Percentiles rank a stretch among this genome's conserved stretches.
phyloP scores from a whole-genome alignment of 2,329 filamentous ascomycete species.

The Aspergillus jensenii region DNA sequence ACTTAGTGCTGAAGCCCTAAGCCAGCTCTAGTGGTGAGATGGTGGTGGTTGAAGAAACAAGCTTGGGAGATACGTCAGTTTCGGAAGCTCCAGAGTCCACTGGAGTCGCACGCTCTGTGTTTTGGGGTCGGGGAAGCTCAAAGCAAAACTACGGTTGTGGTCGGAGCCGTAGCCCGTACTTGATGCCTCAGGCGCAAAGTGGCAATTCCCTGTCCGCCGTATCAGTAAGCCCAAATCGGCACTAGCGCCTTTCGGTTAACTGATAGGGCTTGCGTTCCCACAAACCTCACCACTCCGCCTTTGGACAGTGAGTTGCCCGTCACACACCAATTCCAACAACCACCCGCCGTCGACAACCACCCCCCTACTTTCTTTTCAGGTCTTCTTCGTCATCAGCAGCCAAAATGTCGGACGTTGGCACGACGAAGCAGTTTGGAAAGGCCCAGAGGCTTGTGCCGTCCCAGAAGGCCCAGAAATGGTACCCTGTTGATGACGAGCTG shows the following conservation, averaged over 20 bases:
- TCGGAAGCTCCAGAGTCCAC: constrained; percentile 4
- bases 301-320: constrained; percentile 38
- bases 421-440: constrained; percentile 97
- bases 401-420: constrained; percentile 58
- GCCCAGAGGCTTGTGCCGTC: constrained; percentile 85
- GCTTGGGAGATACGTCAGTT: constrained; percentile 30
- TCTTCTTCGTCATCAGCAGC: constrained; percentile 44
- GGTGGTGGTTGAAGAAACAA: constrained; percentile 13
- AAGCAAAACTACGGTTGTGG: constrained; percentile 10
- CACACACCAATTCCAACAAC: constrained; percentile 43
- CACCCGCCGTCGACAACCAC: constrained; percentile 43
- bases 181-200: constrained; percentile 14
- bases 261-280: constrained; percentile 43
- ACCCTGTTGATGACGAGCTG: constrained; percentile 89
- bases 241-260: constrained; percentile 40
- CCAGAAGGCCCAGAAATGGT: constrained; percentile 99
- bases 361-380: constrained; percentile 32
- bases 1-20: neutral
- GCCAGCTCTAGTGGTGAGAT: neutral
- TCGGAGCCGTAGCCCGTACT: neutral
- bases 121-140: constrained; percentile 10
- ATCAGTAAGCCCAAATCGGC: constrained; percentile 28
- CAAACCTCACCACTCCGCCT: constrained; percentile 43
- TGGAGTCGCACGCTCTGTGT: neutral
- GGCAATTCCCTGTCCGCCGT: constrained; percentile 9